Conservation (phyloP, 148 eudicot species). For the Agrostemma githago region DNA sequence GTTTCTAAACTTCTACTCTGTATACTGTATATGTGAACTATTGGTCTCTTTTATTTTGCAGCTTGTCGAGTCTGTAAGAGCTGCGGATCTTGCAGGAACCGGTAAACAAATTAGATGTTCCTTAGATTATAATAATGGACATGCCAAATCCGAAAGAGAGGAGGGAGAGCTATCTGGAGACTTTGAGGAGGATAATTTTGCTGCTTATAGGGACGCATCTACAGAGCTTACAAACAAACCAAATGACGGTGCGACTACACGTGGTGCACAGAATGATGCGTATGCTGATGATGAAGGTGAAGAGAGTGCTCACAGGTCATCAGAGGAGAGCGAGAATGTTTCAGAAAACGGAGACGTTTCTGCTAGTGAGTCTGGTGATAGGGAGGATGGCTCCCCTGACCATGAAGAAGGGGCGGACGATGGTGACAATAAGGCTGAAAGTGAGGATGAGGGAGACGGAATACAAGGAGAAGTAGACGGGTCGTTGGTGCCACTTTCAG, state of each 20-base stretch:
- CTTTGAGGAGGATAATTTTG: conserved; percentile 58
- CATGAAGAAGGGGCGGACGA: conserved; percentile 51
- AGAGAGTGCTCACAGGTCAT: conserved; percentile 57
- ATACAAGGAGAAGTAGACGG: conserved; percentile 55
- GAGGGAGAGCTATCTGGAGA: conserved; percentile 84
- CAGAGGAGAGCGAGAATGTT: conserved; percentile 65
- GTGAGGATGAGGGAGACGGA: conserved; percentile 75
- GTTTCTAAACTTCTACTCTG: not conserved
- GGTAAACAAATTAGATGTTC: conserved; percentile 23
- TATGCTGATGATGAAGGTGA: conserved; percentile 66
- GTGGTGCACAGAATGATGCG: conserved; percentile 35
- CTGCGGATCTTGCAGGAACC: conserved; percentile 28
- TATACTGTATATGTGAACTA: not conserved
- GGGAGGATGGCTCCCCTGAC: conserved; percentile 61
- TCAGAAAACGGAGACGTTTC: conserved; percentile 74
- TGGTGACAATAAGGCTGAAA: conserved; percentile 61
- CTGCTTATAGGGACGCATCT: conserved; percentile 38
- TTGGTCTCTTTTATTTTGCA: conserved; percentile 22
- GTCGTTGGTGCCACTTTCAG: conserved; percentile 36
- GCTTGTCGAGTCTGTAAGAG: conserved; percentile 43
- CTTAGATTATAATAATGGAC: conserved; percentile 38
- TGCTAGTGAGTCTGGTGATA: conserved; percentile 73
- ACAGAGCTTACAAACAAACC: conserved; percentile 31
- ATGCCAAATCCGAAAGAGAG: conserved; percentile 58
- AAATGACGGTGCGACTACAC: conserved; percentile 32